A percentile compares a stretch with the other conserved stretches of the same genome.
Evolutionary conservation across 2,329 filamentous ascomycete species (phyloP).

Genomic region (Alternaria rosae): DNA sequence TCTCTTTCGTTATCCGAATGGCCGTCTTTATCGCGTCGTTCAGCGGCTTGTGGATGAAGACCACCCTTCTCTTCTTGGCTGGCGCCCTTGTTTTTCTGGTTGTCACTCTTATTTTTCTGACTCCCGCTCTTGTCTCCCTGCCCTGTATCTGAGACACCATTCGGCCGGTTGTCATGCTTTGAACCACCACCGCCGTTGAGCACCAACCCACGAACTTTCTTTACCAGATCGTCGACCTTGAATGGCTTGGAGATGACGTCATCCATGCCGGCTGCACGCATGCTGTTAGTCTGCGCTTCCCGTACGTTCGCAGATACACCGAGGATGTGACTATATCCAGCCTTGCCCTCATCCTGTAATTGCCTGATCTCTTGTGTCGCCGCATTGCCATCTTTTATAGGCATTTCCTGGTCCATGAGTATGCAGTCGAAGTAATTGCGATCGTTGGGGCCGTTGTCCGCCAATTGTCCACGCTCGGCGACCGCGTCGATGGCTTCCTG

Average conservation of each 20-base stretch:
- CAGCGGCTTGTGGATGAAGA: not conserved
- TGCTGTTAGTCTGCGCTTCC: slow-evolving; percentile 42
- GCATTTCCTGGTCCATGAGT: slow-evolving; percentile 57
- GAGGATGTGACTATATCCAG: slow-evolving; percentile 45
- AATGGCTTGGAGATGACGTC: slow-evolving; percentile 51
- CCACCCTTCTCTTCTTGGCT: not conserved
- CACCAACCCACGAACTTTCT: slow-evolving; percentile 35
- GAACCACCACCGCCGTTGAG: slow-evolving; percentile 13
- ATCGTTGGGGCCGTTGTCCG: slow-evolving; percentile 16
- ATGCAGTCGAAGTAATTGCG: slow-evolving; percentile 52
- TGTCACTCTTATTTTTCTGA: not conserved
- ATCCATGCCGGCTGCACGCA: slow-evolving; percentile 49
- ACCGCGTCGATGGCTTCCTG: slow-evolving; percentile 54
- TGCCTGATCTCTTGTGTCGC: slow-evolving; percentile 51
- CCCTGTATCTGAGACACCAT: not conserved
- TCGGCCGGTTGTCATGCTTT: slow-evolving; percentile 11
- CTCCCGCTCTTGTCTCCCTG: not conserved
- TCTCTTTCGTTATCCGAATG: not conserved
- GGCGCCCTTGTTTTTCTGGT: not conserved
- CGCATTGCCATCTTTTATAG: slow-evolving; percentile 53
- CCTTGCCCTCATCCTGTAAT: slow-evolving; percentile 44
- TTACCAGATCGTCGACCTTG: slow-evolving; percentile 47
- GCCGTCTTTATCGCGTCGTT: not conserved
- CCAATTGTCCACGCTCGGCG: slow-evolving; percentile 31
- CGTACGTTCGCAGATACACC: slow-evolving; percentile 52